phyloP scores from a whole-genome alignment of 2,329 filamentous ascomycete genomes.

The Trichoderma endophyticum region DNA sequence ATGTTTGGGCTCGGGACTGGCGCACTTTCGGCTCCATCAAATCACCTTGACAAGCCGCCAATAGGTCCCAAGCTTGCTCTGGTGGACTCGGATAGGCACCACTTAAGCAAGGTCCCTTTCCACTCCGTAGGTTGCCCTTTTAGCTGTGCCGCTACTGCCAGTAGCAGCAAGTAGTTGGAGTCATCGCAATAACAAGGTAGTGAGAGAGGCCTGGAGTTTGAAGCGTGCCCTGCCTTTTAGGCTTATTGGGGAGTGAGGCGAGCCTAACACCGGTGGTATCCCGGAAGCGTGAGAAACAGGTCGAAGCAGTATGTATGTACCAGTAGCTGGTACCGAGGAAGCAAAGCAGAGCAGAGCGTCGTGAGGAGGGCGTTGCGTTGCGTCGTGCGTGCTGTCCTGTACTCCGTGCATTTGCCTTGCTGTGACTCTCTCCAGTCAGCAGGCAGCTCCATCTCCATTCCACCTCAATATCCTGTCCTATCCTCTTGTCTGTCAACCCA shows the following conservation, averaged over 20 bases:
- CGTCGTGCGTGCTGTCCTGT: background rate
- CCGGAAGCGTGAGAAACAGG: background rate
- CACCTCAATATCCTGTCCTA: background rate
- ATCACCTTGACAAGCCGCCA: background rate
- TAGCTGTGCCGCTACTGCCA: background rate
- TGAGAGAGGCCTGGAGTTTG: background rate
- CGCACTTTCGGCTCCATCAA: background rate
- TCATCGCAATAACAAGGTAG: background rate
- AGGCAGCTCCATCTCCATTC: conserved; percentile 13
- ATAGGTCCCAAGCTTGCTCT: background rate
- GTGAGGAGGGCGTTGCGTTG: background rate
- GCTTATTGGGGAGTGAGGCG: background rate
- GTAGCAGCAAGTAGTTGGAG: background rate
- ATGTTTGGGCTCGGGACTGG: conserved; percentile 14
- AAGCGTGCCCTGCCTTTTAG: background rate
- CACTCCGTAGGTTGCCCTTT: background rate
- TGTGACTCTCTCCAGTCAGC: conserved; percentile 8
- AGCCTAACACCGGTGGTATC: background rate
- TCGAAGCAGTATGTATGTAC: background rate
- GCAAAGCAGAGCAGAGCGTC: background rate
- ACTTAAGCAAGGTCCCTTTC: conserved; percentile 10
- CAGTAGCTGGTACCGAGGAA: background rate
- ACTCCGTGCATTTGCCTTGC: background rate
- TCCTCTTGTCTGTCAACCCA: background rate
- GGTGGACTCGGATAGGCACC: conserved; percentile 4